A percentile compares a stretch with the other conserved stretches of the same genome.
These are phyloP conservation scores for Ophiostoma novo-ulmi DNA, from an alignment of 2,329 filamentous ascomycete species.

Conservation along the genomic window DNA sequence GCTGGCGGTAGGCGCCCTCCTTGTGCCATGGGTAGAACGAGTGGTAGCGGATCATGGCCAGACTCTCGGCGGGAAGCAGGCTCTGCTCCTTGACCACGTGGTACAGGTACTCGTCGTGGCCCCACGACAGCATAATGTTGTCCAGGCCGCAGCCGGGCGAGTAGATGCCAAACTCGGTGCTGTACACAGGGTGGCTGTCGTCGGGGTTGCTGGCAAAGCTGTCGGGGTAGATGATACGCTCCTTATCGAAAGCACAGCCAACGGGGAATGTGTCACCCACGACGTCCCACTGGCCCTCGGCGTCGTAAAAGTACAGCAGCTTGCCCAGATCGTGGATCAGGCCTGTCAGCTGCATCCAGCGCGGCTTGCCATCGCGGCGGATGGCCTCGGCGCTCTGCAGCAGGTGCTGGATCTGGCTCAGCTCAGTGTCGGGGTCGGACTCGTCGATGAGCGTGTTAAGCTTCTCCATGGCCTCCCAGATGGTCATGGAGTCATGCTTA, in stretches of 20 bases:
- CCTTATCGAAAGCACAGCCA: conserved; percentile 63
- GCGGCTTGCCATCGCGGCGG: conserved; percentile 73
- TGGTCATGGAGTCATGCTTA: conserved; percentile 63
- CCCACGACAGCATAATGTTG: conserved; percentile 86
- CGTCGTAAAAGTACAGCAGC: conserved; percentile 73
- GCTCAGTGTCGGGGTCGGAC: conserved; percentile 80
- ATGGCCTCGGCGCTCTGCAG: conserved; percentile 87
- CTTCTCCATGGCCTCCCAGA: conserved; percentile 91
- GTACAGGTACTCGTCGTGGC: conserved; percentile 84
- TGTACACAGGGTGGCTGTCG: conserved; percentile 63
- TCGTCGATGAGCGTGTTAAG: conserved; percentile 88
- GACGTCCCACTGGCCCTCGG: conserved; percentile 88
- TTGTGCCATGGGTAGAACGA: conserved; percentile 90
- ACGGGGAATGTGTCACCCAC: conserved; percentile 83
- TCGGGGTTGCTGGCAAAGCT: conserved; percentile 77
- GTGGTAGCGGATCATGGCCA: conserved; percentile 92
- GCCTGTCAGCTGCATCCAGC: conserved; percentile 76
- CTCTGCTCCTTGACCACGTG: conserved; percentile 79
- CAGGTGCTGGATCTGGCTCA: conserved; percentile 85
- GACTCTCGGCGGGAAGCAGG: conserved; percentile 69
- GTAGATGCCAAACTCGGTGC: conserved; percentile 76
- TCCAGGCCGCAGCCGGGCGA: conserved; percentile 71
- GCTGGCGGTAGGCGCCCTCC: conserved; percentile 69
- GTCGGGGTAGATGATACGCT: conserved; percentile 72
- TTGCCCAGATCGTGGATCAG: conserved; percentile 78